Evolutionary conservation across 2,329 filamentous ascomycete species (phyloP), one percentile per base, ranked within the genome.

Genomic region (Fusarium tjaetaba): DNA sequence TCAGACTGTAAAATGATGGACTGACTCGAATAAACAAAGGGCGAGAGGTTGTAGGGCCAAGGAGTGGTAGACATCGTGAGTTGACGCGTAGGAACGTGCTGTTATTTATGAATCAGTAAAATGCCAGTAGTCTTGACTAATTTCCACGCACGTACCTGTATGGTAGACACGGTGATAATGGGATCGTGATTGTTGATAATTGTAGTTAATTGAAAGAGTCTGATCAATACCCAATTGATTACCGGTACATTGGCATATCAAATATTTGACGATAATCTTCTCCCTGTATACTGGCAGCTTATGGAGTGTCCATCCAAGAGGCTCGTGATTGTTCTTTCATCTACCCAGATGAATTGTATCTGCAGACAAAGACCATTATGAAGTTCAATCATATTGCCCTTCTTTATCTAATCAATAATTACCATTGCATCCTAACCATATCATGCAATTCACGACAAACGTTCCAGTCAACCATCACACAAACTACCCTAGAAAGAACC

Each of bases 101-200:
- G 22, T 51, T 39, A 46, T 26, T 55, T 34, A 18, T 68, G 61
- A 72, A 70, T 69, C 65, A 76, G 32, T 41, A 15, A 43, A 76
- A 77, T 77, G 42, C 76, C 72, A 78, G 72, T 58, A 59, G 46
- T 32, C 39, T 45, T 60, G 56, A 49, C 39, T 30, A 71, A 69
- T 73, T 68, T 62, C 46, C 56, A 64, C 39, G 30, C 59, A 65
- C 52, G 57, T 58, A 58, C 56, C 32, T 20, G 20, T 49, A 28
- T 28, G 39, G 71, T 74, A 73, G 63, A 74, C 64, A 57, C 8
- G 45, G 63, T 26, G 52, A 72, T 65, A 14, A 49, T 58, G 51
- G 18, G 67, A 74, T 73, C 71, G 56, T 45, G 71, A 69, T 72
- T 51, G 32, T 53, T 30, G 24, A 32, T 4, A 32, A 30, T 22